These are phyloP conservation scores for Cubamyces sp. DNA, from an alignment of 768 basidiomycete species.

Conservation along the genomic window DNA sequence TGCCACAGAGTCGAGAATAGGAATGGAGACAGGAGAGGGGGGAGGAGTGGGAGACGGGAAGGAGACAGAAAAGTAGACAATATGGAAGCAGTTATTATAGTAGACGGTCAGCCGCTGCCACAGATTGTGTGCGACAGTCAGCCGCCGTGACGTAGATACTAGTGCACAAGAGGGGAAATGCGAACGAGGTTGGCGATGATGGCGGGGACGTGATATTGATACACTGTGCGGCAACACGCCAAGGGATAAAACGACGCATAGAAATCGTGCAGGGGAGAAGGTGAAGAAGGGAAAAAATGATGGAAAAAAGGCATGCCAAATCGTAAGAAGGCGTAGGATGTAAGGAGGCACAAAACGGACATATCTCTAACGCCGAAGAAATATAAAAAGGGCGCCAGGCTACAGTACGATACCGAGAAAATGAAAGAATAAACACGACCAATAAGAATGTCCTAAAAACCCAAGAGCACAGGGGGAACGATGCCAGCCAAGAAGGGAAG, in stretches of 20 bases:
- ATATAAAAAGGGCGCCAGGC: conserved; percentile 22
- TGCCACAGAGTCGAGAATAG: conserved; percentile 9
- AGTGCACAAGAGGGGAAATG: conserved; percentile 25
- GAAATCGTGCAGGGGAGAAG: conserved; percentile 14
- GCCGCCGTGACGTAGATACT: conserved; percentile 21
- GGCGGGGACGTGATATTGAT: conserved; percentile 27
- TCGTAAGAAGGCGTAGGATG: conserved; percentile 12
- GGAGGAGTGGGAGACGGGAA: conserved; percentile 1
- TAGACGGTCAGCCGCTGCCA: conserved; percentile 14
- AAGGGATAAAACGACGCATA: conserved; percentile 11
- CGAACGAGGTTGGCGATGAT: conserved; percentile 22
- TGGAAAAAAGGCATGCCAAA: conserved; percentile 5
- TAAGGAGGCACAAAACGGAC: conserved; percentile 11
- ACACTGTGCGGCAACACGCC: conserved; percentile 30
- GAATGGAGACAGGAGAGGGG: conserved; percentile 5
- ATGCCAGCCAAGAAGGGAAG: conserved; percentile 34
- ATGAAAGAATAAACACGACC: conserved; percentile 26
- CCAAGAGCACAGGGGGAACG: conserved; percentile 43
- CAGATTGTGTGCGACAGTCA: neutral
- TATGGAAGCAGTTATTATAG: conserved; percentile 26
- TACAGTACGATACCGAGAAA: conserved; percentile 23
- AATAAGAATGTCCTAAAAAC: conserved; percentile 35
- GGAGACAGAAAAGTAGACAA: conserved; percentile 10
- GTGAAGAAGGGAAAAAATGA: conserved; percentile 7
- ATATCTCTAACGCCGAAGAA: conserved; percentile 18